Conservation (phyloP, 768 basidiomycete species). For the Tulasnella sp. region DNA sequence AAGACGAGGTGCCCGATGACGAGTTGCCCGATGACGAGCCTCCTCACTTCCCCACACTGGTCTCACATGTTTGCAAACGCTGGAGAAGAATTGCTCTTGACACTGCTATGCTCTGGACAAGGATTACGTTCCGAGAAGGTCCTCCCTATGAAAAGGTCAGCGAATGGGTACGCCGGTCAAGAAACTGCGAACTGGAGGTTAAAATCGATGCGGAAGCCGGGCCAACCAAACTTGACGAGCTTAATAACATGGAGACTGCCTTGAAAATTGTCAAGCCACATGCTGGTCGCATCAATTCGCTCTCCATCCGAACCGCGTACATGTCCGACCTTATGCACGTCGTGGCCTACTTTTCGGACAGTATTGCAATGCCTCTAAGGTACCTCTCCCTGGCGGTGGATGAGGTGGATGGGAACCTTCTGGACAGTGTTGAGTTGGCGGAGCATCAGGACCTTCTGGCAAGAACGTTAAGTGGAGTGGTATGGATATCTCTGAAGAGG, state of each 20-base stretch:
- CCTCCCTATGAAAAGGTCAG: conserved; percentile 4
- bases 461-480: not conserved
- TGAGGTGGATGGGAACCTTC: conserved; percentile 2
- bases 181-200: not conserved
- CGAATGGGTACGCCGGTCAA: conserved; percentile 3
- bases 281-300: not conserved
- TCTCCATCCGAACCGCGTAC: not conserved
- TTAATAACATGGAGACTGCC: not conserved
- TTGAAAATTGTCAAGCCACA: conserved; percentile 2
- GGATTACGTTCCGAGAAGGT: conserved; percentile 11
- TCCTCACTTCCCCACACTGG: conserved; percentile 2
- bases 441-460: not conserved
- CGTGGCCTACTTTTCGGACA: not conserved
- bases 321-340: not conserved
- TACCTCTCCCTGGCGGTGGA: not conserved
- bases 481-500: not conserved
- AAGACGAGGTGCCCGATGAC: not conserved
- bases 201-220: not conserved
- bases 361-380: not conserved
- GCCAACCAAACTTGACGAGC: not conserved
- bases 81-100: conserved; percentile 2
- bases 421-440: not conserved
- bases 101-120: conserved; percentile 6
- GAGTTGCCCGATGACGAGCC: not conserved
- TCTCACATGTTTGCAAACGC: conserved; percentile 6